Evolutionary conservation across 1,139 yeast species (phyloP).

Genomic region (Kodamaea alishanica): DNA sequence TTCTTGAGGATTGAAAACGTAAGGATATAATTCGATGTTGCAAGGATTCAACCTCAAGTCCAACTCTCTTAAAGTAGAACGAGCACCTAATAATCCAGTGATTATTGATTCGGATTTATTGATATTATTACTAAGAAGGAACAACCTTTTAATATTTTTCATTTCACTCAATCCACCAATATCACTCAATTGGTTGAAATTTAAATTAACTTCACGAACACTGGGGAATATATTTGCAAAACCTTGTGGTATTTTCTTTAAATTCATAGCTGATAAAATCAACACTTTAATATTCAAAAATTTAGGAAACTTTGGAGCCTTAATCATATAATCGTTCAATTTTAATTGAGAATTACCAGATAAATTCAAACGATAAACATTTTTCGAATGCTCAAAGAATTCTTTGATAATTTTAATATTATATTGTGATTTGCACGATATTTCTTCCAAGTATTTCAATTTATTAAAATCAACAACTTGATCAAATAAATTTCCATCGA

Average conservation of each 20-base stretch:
- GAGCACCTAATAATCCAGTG: slow-evolving; percentile 28
- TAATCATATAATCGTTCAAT: slow-evolving; percentile 9
- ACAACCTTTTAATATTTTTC: slow-evolving; percentile 36
- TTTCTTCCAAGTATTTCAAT: slow-evolving; percentile 37
- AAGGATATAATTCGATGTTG: slow-evolving; percentile 48
- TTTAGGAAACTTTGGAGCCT: slow-evolving; percentile 9
- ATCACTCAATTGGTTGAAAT: slow-evolving; percentile 42
- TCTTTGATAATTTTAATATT: slow-evolving; percentile 17
- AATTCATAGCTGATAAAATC: slow-evolving; percentile 43
- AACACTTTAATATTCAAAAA: slow-evolving; percentile 40
- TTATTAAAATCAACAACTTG: slow-evolving; percentile 24
- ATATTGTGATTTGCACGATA: slow-evolving; percentile 40
- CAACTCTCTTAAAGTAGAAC: slow-evolving; percentile 34
- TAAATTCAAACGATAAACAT: slow-evolving; percentile 31
- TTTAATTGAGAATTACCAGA: slow-evolving; percentile 33
- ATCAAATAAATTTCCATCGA: slow-evolving; percentile 43
- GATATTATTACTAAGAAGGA: slow-evolving; percentile 46
- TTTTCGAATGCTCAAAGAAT: slow-evolving; percentile 18
- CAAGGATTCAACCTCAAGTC: slow-evolving; percentile 53
- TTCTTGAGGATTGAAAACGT: slow-evolving; percentile 49
- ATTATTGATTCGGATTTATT: slow-evolving; percentile 31
- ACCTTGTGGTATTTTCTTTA: slow-evolving; percentile 32
- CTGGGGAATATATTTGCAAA: slow-evolving; percentile 43
- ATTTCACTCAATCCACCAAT: slow-evolving; percentile 29
- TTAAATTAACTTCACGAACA: slow-evolving; percentile 46